Percentiles rank a stretch among this genome's conserved stretches.
These are phyloP conservation scores for Sungouiella thailandica DNA, from an alignment of 805 yeast genomes.

Conservation along the genomic window DNA sequence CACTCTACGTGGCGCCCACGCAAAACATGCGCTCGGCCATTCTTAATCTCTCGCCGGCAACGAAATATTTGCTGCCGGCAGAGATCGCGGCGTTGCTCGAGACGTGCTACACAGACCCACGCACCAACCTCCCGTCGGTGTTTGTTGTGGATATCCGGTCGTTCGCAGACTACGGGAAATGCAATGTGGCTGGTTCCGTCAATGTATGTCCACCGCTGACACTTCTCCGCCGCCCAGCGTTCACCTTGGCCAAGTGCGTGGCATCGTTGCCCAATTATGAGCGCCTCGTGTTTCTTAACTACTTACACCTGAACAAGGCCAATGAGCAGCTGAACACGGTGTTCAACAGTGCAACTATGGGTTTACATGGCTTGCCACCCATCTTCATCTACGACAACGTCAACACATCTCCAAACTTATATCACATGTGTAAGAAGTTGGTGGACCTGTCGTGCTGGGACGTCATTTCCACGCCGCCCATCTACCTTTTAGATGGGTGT, in stretches of 20 bases:
- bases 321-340: slow-evolving; percentile 5
- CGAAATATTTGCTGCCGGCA: slow-evolving; percentile 13
- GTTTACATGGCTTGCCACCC: slow-evolving; percentile 30
- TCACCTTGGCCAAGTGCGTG: slow-evolving; percentile 58
- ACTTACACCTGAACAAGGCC: slow-evolving; percentile 17
- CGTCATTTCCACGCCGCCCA: slow-evolving; percentile 23
- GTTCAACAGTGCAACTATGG: slow-evolving; percentile 5
- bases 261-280: slow-evolving; percentile 56
- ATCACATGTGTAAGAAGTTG: slow-evolving; percentile 47
- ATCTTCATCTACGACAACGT: slow-evolving; percentile 48
- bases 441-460: slow-evolving; percentile 24
- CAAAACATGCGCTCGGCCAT: slow-evolving; percentile 19
- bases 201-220: slow-evolving; percentile 91
- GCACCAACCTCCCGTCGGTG: slow-evolving; percentile 13
- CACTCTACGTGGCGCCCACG: slow-evolving; percentile 16
- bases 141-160: slow-evolving; percentile 78
- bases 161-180: slow-evolving; percentile 61
- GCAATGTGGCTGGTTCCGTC: slow-evolving; percentile 56
- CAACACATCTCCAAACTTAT: slow-evolving; percentile 35
- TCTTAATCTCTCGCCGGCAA: slow-evolving; percentile 17
- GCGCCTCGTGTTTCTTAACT: slow-evolving; percentile 35
- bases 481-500: slow-evolving; percentile 41
- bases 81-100: slow-evolving; percentile 14
- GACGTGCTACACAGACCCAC: slow-evolving; percentile 3
- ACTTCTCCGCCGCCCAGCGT: slow-evolving; percentile 67